Evolutionary conservation across 1,139 yeast species (phyloP).

Genomic region (Geotrichum macrosporum): DNA sequence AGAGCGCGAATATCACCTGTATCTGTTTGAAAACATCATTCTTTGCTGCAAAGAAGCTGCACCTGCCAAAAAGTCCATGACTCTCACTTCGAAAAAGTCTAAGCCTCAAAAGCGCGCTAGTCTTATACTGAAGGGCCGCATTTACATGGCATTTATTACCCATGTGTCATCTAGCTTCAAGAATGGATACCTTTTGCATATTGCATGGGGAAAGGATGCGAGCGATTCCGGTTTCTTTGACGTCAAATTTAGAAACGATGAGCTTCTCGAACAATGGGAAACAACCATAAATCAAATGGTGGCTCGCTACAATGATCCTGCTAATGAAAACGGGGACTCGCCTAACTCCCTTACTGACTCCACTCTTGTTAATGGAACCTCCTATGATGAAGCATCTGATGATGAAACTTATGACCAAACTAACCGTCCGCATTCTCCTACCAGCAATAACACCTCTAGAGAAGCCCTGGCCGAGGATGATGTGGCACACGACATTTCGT

Average conservation of each 20-base stretch:
- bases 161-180: constrained; percentile 32
- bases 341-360: constrained; percentile 8
- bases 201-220: constrained; percentile 39
- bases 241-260: constrained; percentile 38
- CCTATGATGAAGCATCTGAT: constrained; percentile 21
- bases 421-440: neutral
- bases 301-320: constrained; percentile 26
- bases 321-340: constrained; percentile 9
- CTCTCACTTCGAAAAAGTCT: constrained; percentile 31
- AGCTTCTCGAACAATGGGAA: constrained; percentile 38
- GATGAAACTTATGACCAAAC: constrained; percentile 18
- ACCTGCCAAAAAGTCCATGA: constrained; percentile 33
- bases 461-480: constrained; percentile 15
- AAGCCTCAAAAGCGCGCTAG: constrained; percentile 26
- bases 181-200: constrained; percentile 34
- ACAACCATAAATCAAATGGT: constrained; percentile 33
- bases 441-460: constrained; percentile 1
- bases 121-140: constrained; percentile 42
- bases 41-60: constrained; percentile 62
- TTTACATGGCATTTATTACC: constrained; percentile 41
- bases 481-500: constrained; percentile 5
- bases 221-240: constrained; percentile 39
- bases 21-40: constrained; percentile 80
- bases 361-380: constrained; percentile 20
- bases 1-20: constrained; percentile 87